A percentile compares a stretch with the other conserved stretches of the same genome.
phyloP scores from a whole-genome alignment of 2,329 filamentous ascomycete species.

The Thelonectria blattea region DNA sequence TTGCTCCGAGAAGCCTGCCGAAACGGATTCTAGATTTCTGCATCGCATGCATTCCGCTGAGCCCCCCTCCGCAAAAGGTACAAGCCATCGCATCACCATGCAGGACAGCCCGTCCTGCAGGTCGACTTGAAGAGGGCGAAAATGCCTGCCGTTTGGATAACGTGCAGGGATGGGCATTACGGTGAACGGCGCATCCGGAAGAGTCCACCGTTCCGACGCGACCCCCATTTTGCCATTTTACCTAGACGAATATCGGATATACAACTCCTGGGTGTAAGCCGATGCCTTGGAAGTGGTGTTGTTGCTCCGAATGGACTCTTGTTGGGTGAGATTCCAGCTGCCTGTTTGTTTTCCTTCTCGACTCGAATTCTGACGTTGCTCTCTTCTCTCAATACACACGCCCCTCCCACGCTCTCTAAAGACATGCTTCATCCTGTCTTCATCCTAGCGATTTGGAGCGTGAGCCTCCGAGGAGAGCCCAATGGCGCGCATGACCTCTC shows the following conservation, averaged over 20 bases:
- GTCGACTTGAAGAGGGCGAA: neutral
- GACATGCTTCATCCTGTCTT: slow-evolving; percentile 13
- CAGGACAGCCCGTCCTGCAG: neutral
- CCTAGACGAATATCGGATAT: neutral
- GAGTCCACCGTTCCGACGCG: slow-evolving; percentile 8
- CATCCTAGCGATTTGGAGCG: slow-evolving; percentile 17
- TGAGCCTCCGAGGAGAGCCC: slow-evolving; percentile 23
- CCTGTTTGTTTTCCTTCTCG: neutral
- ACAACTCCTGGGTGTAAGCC: slow-evolving; percentile 10
- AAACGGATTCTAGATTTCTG: slow-evolving; percentile 10
- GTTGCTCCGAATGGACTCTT: slow-evolving; percentile 7
- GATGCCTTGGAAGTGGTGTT: slow-evolving; percentile 1
- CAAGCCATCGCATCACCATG: neutral
- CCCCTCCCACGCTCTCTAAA: slow-evolving; percentile 26
- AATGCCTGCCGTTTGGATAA: slow-evolving; percentile 6
- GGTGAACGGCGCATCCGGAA: slow-evolving; percentile 5
- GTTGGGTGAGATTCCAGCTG: slow-evolving; percentile 3
- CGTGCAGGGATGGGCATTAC: slow-evolving; percentile 12
- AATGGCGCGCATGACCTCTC: slow-evolving; percentile 29
- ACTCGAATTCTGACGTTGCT: neutral
- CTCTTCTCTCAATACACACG: slow-evolving; percentile 1
- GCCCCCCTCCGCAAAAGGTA: neutral
- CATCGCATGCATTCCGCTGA: neutral
- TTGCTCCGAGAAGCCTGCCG: slow-evolving; percentile 24
- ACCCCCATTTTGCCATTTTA: neutral